Evolutionary conservation across 805 yeast genomes (phyloP).

Genomic region (Dipodascopsis uninucleata): DNA sequence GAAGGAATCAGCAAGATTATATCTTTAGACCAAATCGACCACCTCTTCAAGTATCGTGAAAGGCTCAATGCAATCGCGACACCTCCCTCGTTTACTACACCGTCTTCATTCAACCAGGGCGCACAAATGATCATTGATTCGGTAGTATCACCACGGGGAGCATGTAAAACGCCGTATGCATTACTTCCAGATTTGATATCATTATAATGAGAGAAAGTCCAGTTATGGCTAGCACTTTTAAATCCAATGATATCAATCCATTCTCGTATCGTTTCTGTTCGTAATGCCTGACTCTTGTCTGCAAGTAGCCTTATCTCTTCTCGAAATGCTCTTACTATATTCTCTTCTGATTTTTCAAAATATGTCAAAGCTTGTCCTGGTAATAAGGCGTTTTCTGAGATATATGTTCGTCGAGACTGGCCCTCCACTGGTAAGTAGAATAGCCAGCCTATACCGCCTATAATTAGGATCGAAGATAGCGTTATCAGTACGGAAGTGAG

Average conservation of each 20-base stretch:
- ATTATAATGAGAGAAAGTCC: constrained; percentile 32
- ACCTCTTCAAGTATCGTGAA: constrained; percentile 72
- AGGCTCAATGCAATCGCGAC: constrained; percentile 66
- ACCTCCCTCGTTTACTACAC: constrained; percentile 72
- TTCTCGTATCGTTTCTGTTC: constrained; percentile 47
- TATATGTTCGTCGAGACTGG: constrained; percentile 75
- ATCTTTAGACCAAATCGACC: constrained; percentile 95
- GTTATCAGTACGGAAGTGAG: neutral
- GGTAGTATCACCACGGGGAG: constrained; percentile 93
- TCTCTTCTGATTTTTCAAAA: constrained; percentile 94
- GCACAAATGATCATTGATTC: constrained; percentile 89
- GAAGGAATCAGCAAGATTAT: constrained; percentile 80
- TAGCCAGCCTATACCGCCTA: constrained; percentile 56
- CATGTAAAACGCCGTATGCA: constrained; percentile 79
- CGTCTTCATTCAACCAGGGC: constrained; percentile 76
- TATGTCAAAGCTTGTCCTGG: constrained; percentile 93
- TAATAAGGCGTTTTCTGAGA: constrained; percentile 93
- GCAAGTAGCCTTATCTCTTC: constrained; percentile 47
- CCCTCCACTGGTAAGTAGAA: constrained; percentile 71
- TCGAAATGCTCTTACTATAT: constrained; percentile 79
- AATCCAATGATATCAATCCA: constrained; percentile 76
- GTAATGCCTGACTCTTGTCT: constrained; percentile 32
- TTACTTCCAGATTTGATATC: constrained; percentile 41
- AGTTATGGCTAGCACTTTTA: constrained; percentile 50
- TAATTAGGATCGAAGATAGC: constrained; percentile 31